Evolutionary conservation across 371 early-diverging fungal genomes (phyloP).

Genomic region (Circinella minor): DNA sequence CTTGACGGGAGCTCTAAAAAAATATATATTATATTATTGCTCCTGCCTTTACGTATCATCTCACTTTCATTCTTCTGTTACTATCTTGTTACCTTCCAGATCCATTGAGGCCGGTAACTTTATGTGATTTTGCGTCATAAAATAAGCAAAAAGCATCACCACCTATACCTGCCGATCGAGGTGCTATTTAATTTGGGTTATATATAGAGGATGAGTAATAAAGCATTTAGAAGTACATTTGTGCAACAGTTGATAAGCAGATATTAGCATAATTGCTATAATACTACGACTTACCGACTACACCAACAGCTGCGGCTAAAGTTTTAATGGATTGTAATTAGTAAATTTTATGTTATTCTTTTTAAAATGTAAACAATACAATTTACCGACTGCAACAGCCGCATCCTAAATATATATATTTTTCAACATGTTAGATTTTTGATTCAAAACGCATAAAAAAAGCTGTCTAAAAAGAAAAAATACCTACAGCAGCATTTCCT

Average conservation of each 20-base stretch:
- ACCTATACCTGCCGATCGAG: conserved; percentile 88
- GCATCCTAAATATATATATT: conserved; percentile 61
- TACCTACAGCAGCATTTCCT: conserved; percentile 86
- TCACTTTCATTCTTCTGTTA: background rate
- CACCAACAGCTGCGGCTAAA: conserved; percentile 67
- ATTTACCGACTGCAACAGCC: conserved; percentile 74
- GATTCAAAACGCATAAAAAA: too few relatives aligned
- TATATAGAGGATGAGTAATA: too few relatives aligned
- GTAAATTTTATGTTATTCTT: background rate
- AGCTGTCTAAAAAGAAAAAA: background rate
- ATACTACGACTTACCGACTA: conserved; percentile 29
- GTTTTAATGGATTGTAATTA: too few relatives aligned
- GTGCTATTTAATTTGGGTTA: conserved; percentile 51
- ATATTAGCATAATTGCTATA: too few relatives aligned
- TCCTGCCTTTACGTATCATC: background rate
- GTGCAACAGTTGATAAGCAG: too few relatives aligned
- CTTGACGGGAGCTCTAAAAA: conserved; percentile 58
- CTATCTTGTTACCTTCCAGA: conserved; percentile 63
- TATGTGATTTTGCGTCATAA: conserved; percentile 66
- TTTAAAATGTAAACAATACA: conserved; percentile 4
- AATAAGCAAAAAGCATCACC: conserved; percentile 91
- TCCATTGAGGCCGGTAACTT: conserved; percentile 73
- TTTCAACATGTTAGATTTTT: too few relatives aligned
- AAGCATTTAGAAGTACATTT: too few relatives aligned
- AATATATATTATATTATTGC: background rate